These are phyloP conservation scores for Niebla homalea DNA, from an alignment of 495 filamentous ascomycete genomes.

Conservation along the genomic window DNA sequence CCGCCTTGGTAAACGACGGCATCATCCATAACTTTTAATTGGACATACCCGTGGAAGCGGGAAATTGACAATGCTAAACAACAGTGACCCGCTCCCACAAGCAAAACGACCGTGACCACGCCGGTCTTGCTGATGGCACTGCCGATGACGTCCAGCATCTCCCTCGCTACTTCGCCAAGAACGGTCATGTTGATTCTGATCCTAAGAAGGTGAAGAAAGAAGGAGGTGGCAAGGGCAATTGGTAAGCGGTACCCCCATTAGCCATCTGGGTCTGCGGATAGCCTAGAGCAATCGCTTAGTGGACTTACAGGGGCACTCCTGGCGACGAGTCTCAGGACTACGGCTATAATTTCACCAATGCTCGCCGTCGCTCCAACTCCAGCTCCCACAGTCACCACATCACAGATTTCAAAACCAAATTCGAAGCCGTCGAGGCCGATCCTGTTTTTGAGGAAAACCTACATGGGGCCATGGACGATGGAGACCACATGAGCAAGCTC, in stretches of 20 bases:
- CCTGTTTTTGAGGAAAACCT: constrained; percentile 80
- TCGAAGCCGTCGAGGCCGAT: constrained; percentile 69
- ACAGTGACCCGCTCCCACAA: constrained; percentile 94
- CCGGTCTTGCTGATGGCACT: constrained; percentile 49
- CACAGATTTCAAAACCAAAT: constrained; percentile 72
- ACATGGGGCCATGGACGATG: constrained; percentile 41
- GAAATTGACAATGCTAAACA: not conserved
- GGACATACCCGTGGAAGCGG: too few relatives aligned
- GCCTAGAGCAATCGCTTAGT: constrained; percentile 1
- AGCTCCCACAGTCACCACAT: constrained; percentile 49
- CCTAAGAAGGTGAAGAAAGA: constrained; percentile 96
- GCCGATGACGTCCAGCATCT: constrained; percentile 49
- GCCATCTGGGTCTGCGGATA: not conserved
- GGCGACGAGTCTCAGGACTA: constrained; percentile 77
- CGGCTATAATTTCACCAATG: constrained; percentile 65
- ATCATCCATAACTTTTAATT: too few relatives aligned
- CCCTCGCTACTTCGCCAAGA: constrained; percentile 86
- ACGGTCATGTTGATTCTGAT: constrained; percentile 64
- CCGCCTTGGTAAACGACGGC: too few relatives aligned
- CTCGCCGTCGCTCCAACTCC: constrained; percentile 86
- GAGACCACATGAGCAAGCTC: constrained; percentile 22
- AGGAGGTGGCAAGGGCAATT: constrained; percentile 84
- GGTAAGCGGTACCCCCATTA: constrained; percentile 41
- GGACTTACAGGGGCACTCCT: constrained; percentile 52
- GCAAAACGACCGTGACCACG: constrained; percentile 75